Evolutionary conservation across 371 early-diverging fungal genomes (phyloP).

Genomic region (Polyrhizophydium stewartii): DNA sequence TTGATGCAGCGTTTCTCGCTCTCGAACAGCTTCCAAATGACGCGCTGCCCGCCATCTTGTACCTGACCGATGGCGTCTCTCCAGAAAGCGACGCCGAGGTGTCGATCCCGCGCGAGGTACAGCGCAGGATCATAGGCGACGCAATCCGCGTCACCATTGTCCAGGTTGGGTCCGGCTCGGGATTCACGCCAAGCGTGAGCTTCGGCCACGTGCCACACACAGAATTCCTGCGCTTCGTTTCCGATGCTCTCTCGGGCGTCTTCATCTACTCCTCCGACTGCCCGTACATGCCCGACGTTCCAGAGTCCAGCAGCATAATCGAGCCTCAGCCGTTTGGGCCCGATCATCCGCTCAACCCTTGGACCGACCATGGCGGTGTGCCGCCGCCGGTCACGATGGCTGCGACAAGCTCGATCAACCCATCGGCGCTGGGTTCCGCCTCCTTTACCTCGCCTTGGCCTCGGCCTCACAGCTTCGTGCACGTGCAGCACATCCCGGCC

Average conservation of each 20-base stretch:
- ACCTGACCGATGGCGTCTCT: slow-evolving; percentile 86
- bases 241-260: slow-evolving; percentile 70
- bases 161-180: slow-evolving; percentile 75
- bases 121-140: slow-evolving; percentile 51
- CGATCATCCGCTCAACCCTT: no score
- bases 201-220: slow-evolving; percentile 87
- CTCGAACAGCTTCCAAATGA: slow-evolving; percentile 62
- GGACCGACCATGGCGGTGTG: not conserved
- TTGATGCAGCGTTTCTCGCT: slow-evolving; percentile 65
- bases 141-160: slow-evolving; percentile 71
- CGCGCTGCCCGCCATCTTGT: slow-evolving; percentile 63
- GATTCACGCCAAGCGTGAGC: slow-evolving; percentile 70
- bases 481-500: slow-evolving; percentile 25
- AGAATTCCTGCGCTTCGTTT: slow-evolving; percentile 76
- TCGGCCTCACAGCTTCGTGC: no score
- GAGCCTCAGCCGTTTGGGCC: no score
- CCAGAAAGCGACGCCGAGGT: slow-evolving; percentile 36
- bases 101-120: slow-evolving; percentile 45
- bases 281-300: slow-evolving; percentile 22
- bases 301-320: no score
- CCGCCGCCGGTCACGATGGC: no score
- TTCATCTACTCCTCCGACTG: slow-evolving; percentile 69
- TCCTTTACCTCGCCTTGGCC: not conserved
- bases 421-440: not conserved
- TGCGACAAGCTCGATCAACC: not conserved